Evolutionary conservation across 495 filamentous ascomycete species (phyloP).

Genomic region (Penicillium coprophilum): DNA sequence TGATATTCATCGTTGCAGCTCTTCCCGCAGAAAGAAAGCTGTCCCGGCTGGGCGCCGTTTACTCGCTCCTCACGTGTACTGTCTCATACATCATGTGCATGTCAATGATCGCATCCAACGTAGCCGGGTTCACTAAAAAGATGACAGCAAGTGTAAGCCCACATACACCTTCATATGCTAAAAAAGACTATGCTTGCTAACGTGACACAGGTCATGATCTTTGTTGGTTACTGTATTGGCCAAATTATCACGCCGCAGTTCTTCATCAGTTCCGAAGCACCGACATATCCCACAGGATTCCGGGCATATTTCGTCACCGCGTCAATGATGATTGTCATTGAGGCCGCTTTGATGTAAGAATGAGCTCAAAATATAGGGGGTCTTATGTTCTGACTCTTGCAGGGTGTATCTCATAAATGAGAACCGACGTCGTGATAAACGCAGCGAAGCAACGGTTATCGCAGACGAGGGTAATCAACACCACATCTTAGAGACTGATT

Average conservation of each 20-base stretch:
- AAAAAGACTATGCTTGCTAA: background rate
- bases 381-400: background rate
- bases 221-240: slow-evolving; percentile 28
- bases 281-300: slow-evolving; percentile 22
- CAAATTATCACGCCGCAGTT: slow-evolving; percentile 35
- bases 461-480: background rate
- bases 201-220: slow-evolving; percentile 20
- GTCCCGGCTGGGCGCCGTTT: too few species aligned
- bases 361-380: background rate
- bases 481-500: background rate
- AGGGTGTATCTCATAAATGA: background rate
- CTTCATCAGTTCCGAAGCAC: slow-evolving; percentile 26
- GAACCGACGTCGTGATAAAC: background rate
- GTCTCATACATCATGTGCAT: slow-evolving; percentile 29
- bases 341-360: slow-evolving; percentile 12
- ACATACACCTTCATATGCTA: too few species aligned
- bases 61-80: background rate
- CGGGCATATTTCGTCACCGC: slow-evolving; percentile 21
- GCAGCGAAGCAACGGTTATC: background rate
- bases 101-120: slow-evolving; percentile 30
- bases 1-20: too few species aligned
- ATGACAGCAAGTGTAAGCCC: slow-evolving; percentile 14
- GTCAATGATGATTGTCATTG: slow-evolving; percentile 15
- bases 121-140: slow-evolving; percentile 35
- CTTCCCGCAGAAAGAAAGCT: too few species aligned